A percentile compares a stretch with the other conserved stretches of the same genome.
Conservation (phyloP, 495 filamentous ascomycete genomes). For the Melanomma pulvis-pyrius region DNA sequence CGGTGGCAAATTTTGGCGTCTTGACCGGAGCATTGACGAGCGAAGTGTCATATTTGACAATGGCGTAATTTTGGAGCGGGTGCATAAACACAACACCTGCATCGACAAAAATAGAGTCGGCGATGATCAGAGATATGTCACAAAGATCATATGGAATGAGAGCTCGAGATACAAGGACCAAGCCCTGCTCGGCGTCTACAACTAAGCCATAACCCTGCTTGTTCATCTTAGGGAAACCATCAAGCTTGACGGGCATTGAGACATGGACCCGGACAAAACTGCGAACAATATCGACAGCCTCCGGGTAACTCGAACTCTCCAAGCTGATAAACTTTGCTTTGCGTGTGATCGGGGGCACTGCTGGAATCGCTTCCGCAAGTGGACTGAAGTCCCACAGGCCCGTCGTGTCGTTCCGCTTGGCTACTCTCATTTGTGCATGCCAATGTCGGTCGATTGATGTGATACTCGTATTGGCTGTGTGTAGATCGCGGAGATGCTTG, state of each 20-base stretch:
- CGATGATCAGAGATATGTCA: conserved; percentile 92
- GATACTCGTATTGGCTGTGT: conserved; percentile 91
- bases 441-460: conserved; percentile 93
- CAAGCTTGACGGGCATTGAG: conserved; percentile 90
- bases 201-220: conserved; percentile 96
- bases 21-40: conserved; percentile 92
- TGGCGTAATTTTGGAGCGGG: conserved; percentile 95
- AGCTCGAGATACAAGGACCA: conserved; percentile 90
- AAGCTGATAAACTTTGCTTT: conserved; percentile 89
- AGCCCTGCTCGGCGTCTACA: conserved; percentile 90
- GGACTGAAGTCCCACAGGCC: conserved; percentile 95
- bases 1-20: conserved; percentile 77
- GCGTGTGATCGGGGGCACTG: conserved; percentile 67
- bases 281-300: conserved; percentile 85
- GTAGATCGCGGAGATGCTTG: conserved; percentile 91
- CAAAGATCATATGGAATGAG: conserved; percentile 95
- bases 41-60: conserved; percentile 91
- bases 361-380: conserved; percentile 76
- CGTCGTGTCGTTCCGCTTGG: conserved; percentile 85
- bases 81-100: conserved; percentile 96
- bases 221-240: conserved; percentile 88
- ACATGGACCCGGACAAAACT: conserved; percentile 94
- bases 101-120: conserved; percentile 90
- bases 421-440: conserved; percentile 89
- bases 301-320: conserved; percentile 84